Evolutionary conservation across 352 stramenopile species (phyloP).

Genomic region (Phytopythium delawarense): DNA sequence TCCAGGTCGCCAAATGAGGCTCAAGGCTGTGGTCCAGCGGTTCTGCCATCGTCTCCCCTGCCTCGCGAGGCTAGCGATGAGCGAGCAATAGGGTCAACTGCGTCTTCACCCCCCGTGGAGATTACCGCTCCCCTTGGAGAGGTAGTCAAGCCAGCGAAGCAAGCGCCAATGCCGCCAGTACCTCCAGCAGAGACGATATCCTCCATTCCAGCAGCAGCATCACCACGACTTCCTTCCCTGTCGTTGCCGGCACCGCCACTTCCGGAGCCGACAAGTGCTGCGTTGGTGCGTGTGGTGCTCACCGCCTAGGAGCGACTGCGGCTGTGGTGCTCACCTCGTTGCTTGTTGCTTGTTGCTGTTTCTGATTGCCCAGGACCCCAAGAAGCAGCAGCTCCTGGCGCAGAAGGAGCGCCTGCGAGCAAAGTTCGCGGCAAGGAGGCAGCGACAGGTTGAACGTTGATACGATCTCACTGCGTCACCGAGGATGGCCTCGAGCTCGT

Average conservation of each 20-base stretch:
- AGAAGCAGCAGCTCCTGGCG: constrained; percentile 48
- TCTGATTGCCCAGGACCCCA: constrained; percentile 30
- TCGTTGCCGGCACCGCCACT: not conserved
- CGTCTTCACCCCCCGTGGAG: not conserved
- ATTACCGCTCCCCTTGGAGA: not conserved
- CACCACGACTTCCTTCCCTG: not conserved
- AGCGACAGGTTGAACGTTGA: not conserved
- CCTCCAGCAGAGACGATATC: not conserved
- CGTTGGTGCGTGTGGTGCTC: not conserved
- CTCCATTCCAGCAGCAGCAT: too few species aligned
- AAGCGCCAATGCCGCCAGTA: not conserved
- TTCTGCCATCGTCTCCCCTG: not conserved
- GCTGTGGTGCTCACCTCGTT: not conserved
- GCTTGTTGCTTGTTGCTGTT: not conserved
- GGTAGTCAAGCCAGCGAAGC: not conserved
- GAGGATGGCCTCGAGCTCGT: not conserved
- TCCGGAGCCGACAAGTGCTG: not conserved
- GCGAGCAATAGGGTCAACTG: not conserved
- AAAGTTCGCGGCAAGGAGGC: constrained; percentile 46
- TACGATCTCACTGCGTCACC: not conserved
- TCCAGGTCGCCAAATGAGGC: not conserved
- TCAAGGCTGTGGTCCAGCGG: too few species aligned
- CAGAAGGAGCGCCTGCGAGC: constrained; percentile 67
- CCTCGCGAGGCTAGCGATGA: not conserved
- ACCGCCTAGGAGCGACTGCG: not conserved